Evolutionary conservation across 371 early-diverging fungal genomes (phyloP), one percentile per base, ranked within the genome.

Genomic region (Actinomortierella ambigua): DNA sequence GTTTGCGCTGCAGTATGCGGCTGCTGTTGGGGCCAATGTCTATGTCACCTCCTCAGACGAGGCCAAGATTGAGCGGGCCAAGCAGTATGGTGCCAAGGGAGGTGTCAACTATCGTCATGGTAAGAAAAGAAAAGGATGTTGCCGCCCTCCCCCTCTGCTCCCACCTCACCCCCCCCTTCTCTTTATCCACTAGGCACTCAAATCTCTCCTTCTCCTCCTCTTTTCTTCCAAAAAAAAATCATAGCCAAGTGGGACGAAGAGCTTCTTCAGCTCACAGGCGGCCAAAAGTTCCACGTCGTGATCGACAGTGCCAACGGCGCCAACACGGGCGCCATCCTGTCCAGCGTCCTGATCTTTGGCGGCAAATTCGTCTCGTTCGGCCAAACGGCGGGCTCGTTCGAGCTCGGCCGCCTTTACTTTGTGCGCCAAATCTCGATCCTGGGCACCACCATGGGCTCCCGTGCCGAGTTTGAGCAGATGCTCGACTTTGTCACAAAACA

Each of bases 261-360:
- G 2, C 46, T 28, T 23, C 48, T 47, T 20, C 23, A 6, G 24
- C 8, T n/a, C 14, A 13, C 46, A 47, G 46, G 46, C 11, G 27
- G 18, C 13, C 14, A 14, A 24, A 44, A 41, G 34, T 26, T 85
- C 14, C 70, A 83, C 20, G 77, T 84, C 23, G 73, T 89, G n/a
- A 79, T 89, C 50, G 89, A 89, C 65, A 85, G 89, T 44, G 83
- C 87, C 26, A 84, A 83, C 34, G 88, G 88, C 20, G 68, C 70
- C 9, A 75, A 66, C 61, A 24, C 34, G 4, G 34, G 4, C 7
- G 34, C 34, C 11, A 34, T 34, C 34, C 4, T 34, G 7, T 6
- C 7, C 34, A 34, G 11, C 7, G 34, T 34, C 7, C 34, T 34
- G 7, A 11, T 11, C 11, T 6, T 34, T 34, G 34, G 34, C 4